A percentile compares a stretch with the other conserved stretches of the same genome.
Conservation (phyloP, 495 filamentous ascomycete species). For the Aspergillus mulundensis region DNA sequence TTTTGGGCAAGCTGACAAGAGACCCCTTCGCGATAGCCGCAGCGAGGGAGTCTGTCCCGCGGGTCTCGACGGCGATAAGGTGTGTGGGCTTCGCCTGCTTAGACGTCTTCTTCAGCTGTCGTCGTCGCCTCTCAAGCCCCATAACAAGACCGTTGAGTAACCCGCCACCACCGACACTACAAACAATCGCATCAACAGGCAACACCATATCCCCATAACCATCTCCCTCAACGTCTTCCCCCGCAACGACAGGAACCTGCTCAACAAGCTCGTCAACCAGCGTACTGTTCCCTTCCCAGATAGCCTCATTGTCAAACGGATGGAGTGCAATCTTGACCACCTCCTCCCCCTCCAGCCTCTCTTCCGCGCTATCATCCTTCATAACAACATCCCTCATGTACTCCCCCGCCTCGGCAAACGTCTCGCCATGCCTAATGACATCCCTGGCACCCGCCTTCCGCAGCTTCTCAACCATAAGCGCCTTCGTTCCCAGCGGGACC, state of each 20-base stretch:
- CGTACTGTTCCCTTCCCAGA: conserved; percentile 77
- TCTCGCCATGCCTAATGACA: conserved; percentile 67
- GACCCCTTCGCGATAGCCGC: conserved; percentile 54
- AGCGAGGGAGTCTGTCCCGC: conserved; percentile 70
- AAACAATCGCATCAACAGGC: conserved; percentile 65
- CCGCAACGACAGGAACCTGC: conserved; percentile 47
- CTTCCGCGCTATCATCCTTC: conserved; percentile 26
- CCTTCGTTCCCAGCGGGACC: conserved; percentile 63
- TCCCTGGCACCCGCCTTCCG: conserved; percentile 59
- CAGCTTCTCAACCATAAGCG: conserved; percentile 72
- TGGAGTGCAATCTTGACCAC: conserved; percentile 75
- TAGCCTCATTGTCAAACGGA: conserved; percentile 81
- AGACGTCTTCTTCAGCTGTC: not conserved
- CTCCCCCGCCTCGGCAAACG: conserved; percentile 74
- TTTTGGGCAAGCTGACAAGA: conserved; percentile 63
- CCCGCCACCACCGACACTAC: conserved; percentile 86
- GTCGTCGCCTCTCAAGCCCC: conserved; percentile 53
- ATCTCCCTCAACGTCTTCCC: conserved; percentile 26
- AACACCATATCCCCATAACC: conserved; percentile 25
- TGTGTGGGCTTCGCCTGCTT: conserved; percentile 30
- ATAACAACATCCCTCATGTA: conserved; percentile 63
- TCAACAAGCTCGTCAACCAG: conserved; percentile 68
- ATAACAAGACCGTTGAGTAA: conserved; percentile 74
- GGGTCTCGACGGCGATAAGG: conserved; percentile 78
- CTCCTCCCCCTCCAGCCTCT: conserved; percentile 26